phyloP scores from a whole-genome alignment of 176 grass and related monocot species.

The Oryza meridionalis region DNA sequence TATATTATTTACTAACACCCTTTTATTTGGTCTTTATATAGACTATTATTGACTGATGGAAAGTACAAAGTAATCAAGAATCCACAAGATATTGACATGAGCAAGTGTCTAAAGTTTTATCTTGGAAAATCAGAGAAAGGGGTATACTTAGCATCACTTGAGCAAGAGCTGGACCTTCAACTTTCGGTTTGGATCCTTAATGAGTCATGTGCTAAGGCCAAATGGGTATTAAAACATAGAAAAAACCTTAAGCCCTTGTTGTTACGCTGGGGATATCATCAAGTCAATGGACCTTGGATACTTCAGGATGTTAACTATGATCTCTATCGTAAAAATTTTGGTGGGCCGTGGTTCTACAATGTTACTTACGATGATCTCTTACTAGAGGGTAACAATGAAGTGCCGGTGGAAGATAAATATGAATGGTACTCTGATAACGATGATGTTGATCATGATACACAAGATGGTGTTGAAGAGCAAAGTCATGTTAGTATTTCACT shows the following conservation, averaged over 20 bases:
- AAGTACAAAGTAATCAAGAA: not conserved
- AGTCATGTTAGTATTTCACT: too few relatives aligned
- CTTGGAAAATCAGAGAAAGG: slow-evolving; percentile 1
- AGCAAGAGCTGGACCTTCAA: too few relatives aligned
- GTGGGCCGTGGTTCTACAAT: too few relatives aligned
- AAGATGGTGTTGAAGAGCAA: too few relatives aligned
- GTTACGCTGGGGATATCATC: not conserved
- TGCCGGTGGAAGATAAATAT: not conserved
- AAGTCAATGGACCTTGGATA: not conserved
- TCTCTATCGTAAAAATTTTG: not conserved
- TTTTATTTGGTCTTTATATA: not conserved
- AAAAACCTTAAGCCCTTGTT: not conserved
- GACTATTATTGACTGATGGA: not conserved
- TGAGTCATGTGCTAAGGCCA: not conserved
- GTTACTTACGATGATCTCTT: too few relatives aligned
- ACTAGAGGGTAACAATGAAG: too few relatives aligned
- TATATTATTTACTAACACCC: too few relatives aligned
- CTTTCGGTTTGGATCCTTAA: slow-evolving; percentile 20
- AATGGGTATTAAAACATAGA: slow-evolving; percentile 10
- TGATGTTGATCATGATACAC: not conserved
- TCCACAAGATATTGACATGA: not conserved
- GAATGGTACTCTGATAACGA: slow-evolving; percentile 17
- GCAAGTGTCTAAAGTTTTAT: not conserved
- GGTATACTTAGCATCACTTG: not conserved
- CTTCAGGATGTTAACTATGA: slow-evolving; percentile 14